These are phyloP conservation scores for Plasmopara viticola DNA, from an alignment of 352 stramenopile genomes.

Conservation along the genomic window DNA sequence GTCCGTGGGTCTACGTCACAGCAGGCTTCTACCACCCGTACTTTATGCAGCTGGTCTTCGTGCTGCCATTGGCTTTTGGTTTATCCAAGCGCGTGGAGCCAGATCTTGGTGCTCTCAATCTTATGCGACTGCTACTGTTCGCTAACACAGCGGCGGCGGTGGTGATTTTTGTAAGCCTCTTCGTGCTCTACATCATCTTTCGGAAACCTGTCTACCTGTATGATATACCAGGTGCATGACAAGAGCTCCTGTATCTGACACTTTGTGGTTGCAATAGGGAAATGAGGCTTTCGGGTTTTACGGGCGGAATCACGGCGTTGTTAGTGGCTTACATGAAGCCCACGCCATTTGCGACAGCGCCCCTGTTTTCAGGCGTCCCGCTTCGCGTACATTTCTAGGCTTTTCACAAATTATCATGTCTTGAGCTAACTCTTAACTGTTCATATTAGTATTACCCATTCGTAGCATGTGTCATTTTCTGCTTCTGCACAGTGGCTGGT, in stretches of 20 bases:
- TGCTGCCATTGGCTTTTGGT: slow-evolving; percentile 58
- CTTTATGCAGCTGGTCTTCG: slow-evolving; percentile 55
- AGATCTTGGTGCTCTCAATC: slow-evolving; percentile 50
- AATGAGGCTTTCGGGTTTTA: slow-evolving; percentile 67
- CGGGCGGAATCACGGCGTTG: slow-evolving; percentile 67
- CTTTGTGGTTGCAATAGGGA: slow-evolving; percentile 31
- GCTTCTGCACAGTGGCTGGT: slow-evolving; percentile 37
- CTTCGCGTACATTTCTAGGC: slow-evolving; percentile 37
- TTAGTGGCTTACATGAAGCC: slow-evolving; percentile 80
- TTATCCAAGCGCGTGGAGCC: slow-evolving; percentile 76
- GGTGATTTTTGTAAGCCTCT: slow-evolving; percentile 73
- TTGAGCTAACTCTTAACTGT: slow-evolving; percentile 1
- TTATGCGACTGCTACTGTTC: slow-evolving; percentile 68
- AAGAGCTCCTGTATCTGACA: slow-evolving; percentile 3
- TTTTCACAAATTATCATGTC: not conserved
- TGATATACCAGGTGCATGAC: slow-evolving; percentile 2
- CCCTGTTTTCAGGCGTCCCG: slow-evolving; percentile 49
- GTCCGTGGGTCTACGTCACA: slow-evolving; percentile 81
- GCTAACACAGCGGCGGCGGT: slow-evolving; percentile 64
- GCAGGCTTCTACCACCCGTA: slow-evolving; percentile 83
- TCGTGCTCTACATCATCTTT: slow-evolving; percentile 79
- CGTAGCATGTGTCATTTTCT: slow-evolving; percentile 41
- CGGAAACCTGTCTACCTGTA: slow-evolving; percentile 75
- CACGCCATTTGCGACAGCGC: slow-evolving; percentile 44
- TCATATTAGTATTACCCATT: slow-evolving; percentile 65